Evolutionary conservation across 495 filamentous ascomycete species (phyloP), one percentile per base, ranked within the genome.

Genomic region (Trichoderma asperelloides): DNA sequence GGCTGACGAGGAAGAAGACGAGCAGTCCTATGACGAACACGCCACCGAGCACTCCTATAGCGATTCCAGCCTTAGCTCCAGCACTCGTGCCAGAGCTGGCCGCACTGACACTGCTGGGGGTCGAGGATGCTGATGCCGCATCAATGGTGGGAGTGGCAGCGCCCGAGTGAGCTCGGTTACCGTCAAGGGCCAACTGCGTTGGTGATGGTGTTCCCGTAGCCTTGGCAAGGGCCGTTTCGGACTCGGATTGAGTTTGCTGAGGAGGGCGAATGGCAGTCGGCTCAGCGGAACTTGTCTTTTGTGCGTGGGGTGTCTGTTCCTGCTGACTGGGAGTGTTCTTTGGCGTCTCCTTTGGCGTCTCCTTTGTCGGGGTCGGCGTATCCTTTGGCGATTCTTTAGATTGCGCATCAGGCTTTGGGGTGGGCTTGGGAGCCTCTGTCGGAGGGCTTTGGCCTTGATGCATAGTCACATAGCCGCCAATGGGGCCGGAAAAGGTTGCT

Each of bases 61-160:
- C 89, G 64, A 97, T 80, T 65, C 96, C 96, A 28, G 92, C 93
- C 72, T 91, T 94, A 47, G 87, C 89, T 47, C 87, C 90, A 39
- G 79, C 78, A 49, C 84, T 85, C 71, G 88, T 76, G 16, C 67
- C 78, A 37, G 74, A 71, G 39, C 69, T 71, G 39, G 68, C 64
- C 43, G 72, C 62, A 40, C n/a, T 68, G 25, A 28, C 13, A 43
- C 43, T 64, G 33, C 11, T 33, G 25, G 43, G 16, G 21, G 43
- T 16, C 21, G 64, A n/a, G 1, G 64, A 12, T 55, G 45, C 13
- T 27, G 39, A 33, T 30, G 43, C 18, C 6, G 43, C 23, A 45
- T 28, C 28, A 4, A 40, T 27, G 27, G 63, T 47, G 18, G 63
- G 6, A 15, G 64, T 1, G 43, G 30, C 43, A n/a, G 64, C 11